Evolutionary conservation across 768 basidiomycete genomes (phyloP).

Genomic region (Mycena belliarum): DNA sequence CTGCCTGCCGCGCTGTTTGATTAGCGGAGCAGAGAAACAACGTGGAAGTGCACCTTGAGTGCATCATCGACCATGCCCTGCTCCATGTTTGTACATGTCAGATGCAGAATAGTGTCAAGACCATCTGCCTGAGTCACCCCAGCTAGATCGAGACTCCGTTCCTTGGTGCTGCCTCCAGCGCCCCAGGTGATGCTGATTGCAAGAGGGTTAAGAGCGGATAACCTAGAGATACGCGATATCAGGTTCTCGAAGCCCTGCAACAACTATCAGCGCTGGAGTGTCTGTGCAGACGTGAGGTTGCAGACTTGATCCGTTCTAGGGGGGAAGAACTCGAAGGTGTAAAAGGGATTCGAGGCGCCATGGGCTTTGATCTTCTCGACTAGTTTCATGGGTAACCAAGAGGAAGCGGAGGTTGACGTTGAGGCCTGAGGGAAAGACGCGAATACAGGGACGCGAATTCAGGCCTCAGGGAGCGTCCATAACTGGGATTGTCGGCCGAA

Average conservation of each 20-base stretch:
- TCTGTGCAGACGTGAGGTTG: neutral
- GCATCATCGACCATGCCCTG: conserved; percentile 83
- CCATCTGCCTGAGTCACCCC: conserved; percentile 70
- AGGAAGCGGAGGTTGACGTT: too few relatives aligned
- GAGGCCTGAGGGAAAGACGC: too few relatives aligned
- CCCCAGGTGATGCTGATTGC: conserved; percentile 97
- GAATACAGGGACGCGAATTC: too few relatives aligned
- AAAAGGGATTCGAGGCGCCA: conserved; percentile 63
- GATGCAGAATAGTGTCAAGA: conserved; percentile 87
- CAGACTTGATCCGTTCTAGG: conserved; percentile 87
- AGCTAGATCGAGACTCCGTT: conserved; percentile 86
- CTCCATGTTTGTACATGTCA: conserved; percentile 98
- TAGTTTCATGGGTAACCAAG: conserved; percentile 82
- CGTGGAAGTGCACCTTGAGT: conserved; percentile 59
- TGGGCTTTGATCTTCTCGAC: conserved; percentile 62
- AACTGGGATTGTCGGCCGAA: too few relatives aligned
- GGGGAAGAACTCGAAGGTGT: conserved; percentile 96
- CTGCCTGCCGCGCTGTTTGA: conserved; percentile 47
- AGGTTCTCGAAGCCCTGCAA: conserved; percentile 89
- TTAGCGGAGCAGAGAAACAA: conserved; percentile 4
- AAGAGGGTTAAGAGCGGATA: conserved; percentile 74
- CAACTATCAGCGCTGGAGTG: conserved; percentile 8
- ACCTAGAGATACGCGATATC: conserved; percentile 79
- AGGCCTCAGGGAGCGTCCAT: too few relatives aligned
- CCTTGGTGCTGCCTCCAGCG: conserved; percentile 90